These are phyloP conservation scores for Besnoitia besnoiti DNA, from an alignment of 169 alveolate species.

Conservation along the genomic window DNA sequence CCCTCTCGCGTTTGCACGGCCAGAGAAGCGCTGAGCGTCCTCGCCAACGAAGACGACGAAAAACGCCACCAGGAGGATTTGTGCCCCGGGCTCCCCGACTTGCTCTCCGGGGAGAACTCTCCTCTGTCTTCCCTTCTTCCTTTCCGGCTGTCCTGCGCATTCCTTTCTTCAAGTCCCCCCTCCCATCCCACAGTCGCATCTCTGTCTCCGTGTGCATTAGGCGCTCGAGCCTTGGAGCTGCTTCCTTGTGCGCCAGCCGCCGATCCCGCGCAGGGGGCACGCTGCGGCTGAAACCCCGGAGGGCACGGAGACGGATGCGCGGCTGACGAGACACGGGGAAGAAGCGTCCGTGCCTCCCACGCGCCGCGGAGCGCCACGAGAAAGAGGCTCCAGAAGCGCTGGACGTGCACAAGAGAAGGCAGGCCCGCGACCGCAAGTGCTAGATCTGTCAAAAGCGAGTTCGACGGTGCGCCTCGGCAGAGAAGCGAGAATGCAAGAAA, in stretches of 20 bases:
- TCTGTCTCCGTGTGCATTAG: not conserved
- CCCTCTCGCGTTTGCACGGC: too few relatives aligned
- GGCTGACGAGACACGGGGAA: not conserved
- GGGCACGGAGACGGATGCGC: conserved; percentile 23
- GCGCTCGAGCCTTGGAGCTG: not conserved
- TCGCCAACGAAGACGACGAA: not conserved
- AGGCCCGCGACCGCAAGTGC: conserved; percentile 31
- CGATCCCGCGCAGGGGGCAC: not conserved
- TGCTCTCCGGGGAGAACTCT: not conserved
- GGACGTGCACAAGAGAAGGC: conserved; percentile 22
- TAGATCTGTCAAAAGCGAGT: not conserved
- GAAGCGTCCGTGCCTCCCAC: conserved; percentile 24
- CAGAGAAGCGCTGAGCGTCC: not conserved
- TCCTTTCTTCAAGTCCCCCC: not conserved
- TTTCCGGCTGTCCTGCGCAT: not conserved
- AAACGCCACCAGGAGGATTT: not conserved
- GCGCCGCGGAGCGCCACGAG: not conserved
- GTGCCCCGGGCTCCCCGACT: not conserved
- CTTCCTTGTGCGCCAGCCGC: not conserved
- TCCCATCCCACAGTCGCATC: not conserved
- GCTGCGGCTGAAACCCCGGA: not conserved
- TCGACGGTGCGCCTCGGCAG: not conserved
- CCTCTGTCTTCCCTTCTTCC: not conserved
- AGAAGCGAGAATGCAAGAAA: conserved; percentile 5
- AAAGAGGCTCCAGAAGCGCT: conserved; percentile 7